phyloP scores from a whole-genome alignment of 768 basidiomycete species.

The Phanerodontia chrysosporium region DNA sequence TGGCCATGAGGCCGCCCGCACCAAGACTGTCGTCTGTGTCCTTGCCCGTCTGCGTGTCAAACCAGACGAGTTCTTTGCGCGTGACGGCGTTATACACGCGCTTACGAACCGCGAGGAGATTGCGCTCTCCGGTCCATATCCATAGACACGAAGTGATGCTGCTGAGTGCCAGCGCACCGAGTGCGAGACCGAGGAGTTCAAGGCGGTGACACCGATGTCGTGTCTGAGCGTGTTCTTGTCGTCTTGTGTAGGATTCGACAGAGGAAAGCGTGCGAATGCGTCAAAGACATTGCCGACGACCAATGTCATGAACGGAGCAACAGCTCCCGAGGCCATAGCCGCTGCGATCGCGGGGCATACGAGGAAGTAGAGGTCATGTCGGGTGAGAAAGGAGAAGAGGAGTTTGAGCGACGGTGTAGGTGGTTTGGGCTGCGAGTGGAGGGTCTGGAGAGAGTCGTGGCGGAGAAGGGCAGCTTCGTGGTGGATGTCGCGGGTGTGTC shows the following conservation, averaged over 20 bases:
- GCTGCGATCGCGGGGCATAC: slow-evolving; percentile 61
- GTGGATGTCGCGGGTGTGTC: slow-evolving; percentile 12
- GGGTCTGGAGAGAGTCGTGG: slow-evolving; percentile 18
- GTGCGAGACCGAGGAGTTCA: slow-evolving; percentile 61
- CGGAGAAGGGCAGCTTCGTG: slow-evolving; percentile 15
- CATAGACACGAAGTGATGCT: slow-evolving; percentile 76
- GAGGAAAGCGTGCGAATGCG: slow-evolving; percentile 58
- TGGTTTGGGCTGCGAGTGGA: slow-evolving; percentile 19
- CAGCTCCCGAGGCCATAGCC: slow-evolving; percentile 60
- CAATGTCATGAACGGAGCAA: slow-evolving; percentile 84
- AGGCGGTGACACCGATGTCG: slow-evolving; percentile 59
- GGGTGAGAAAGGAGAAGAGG: slow-evolving; percentile 63
- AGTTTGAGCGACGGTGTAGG: slow-evolving; percentile 54
- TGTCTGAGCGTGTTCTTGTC: slow-evolving; percentile 51
- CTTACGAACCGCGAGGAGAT: slow-evolving; percentile 62
- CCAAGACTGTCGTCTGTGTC: slow-evolving; percentile 69
- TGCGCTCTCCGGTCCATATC: slow-evolving; percentile 85
- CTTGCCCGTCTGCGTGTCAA: slow-evolving; percentile 72
- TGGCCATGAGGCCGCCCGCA: slow-evolving; percentile 90
- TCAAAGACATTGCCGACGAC: slow-evolving; percentile 77
- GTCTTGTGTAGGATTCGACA: slow-evolving; percentile 33
- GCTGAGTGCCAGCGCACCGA: slow-evolving; percentile 65
- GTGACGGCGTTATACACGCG: slow-evolving; percentile 67
- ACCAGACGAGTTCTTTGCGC: slow-evolving; percentile 82
- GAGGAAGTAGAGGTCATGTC: slow-evolving; percentile 50